A percentile compares a stretch with the other conserved stretches of the same genome.
Conservation (phyloP, 2,329 filamentous ascomycete species). For the Botrytis fragariae region DNA sequence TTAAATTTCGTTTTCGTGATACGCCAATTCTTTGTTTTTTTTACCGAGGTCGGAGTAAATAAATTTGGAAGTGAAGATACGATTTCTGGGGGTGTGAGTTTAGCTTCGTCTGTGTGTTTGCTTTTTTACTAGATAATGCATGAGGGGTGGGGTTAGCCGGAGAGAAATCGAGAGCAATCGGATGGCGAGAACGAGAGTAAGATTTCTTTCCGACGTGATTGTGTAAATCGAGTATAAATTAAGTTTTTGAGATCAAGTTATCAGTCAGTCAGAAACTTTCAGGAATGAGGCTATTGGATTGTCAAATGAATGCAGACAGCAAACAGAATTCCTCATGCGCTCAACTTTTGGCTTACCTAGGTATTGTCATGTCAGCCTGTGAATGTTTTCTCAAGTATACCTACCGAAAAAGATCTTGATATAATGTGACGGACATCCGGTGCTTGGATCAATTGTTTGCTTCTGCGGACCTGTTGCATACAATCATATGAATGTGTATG, state of each 20-base stretch:
- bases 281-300: neutral
- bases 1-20: constrained; percentile 1
- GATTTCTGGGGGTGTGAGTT: neutral
- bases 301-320: neutral
- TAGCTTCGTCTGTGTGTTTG: neutral
- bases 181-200: neutral
- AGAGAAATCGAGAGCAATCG: neutral
- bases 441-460: neutral
- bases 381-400: neutral
- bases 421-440: neutral
- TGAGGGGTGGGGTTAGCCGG: neutral
- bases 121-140: neutral
- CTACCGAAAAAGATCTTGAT: neutral
- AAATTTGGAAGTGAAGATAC: neutral
- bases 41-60: constrained; percentile 3
- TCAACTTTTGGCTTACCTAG: neutral
- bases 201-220: neutral
- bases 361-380: neutral
- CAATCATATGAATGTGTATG: neutral
- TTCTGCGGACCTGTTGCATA: neutral
- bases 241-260: neutral
- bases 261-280: neutral
- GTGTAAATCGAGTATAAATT: neutral
- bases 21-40: neutral
- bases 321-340: neutral